Conservation (phyloP, 2,329 filamentous ascomycete genomes). For the Cryphonectria japonica region DNA sequence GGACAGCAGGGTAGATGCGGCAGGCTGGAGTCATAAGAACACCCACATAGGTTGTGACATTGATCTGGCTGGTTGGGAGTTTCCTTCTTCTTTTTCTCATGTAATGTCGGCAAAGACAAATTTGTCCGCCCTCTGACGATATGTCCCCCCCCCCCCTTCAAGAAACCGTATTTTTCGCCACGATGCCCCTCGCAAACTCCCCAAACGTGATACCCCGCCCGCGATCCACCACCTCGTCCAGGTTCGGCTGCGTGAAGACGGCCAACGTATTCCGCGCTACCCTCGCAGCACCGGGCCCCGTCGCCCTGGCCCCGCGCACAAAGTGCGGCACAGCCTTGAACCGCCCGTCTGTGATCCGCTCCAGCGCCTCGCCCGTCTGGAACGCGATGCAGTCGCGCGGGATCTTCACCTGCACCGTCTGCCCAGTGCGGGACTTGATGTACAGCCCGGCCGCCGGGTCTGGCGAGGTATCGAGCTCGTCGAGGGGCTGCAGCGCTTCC, state of each 20-base stretch:
- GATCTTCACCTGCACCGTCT: slow-evolving; percentile 89
- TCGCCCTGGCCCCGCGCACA: slow-evolving; percentile 70
- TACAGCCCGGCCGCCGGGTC: slow-evolving; percentile 90
- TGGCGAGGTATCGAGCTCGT: slow-evolving; percentile 75
- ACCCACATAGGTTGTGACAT: neutral
- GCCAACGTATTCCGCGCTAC: slow-evolving; percentile 87
- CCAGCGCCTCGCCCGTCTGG: slow-evolving; percentile 90
- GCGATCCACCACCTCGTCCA: slow-evolving; percentile 77
- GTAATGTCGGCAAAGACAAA: neutral
- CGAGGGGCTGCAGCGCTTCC: slow-evolving; percentile 53
- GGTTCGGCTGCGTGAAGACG: slow-evolving; percentile 95
- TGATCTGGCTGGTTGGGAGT: neutral
- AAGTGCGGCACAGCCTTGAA: slow-evolving; percentile 97
- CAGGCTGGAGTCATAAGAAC: neutral
- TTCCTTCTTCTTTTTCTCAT: too few relatives aligned
- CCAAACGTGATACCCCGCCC: slow-evolving; percentile 72
- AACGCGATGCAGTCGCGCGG: slow-evolving; percentile 91
- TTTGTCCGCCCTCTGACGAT: too few relatives aligned
- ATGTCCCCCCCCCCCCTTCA: slow-evolving; percentile 17
- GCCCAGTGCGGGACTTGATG: slow-evolving; percentile 82
- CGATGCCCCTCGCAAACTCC: slow-evolving; percentile 69
- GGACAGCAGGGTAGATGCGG: neutral
- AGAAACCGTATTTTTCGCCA: slow-evolving; percentile 62
- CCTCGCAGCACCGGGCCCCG: slow-evolving; percentile 42
- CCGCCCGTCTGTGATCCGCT: slow-evolving; percentile 86